Base-by-base conservation (phyloP, 805 yeast species). In the Candida corydali region DNA sequence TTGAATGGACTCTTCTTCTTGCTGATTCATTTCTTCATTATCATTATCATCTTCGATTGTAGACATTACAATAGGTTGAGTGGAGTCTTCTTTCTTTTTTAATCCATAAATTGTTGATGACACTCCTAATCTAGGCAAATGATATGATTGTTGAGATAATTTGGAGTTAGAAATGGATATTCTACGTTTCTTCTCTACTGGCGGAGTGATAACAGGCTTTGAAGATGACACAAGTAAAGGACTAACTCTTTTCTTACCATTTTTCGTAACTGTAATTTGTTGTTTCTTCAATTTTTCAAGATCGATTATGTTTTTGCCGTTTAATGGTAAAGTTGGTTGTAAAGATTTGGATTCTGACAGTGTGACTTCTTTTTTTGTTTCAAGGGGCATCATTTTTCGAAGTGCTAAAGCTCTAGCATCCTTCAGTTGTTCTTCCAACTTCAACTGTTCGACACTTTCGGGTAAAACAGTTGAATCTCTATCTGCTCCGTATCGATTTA, bases 401-500 rank as follows among this genome's bases (percentile, higher is more conserved):
- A 34, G 20, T n/a, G 24, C 17, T 16, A 29, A 9, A 10, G 39
- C 39, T 29, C 30, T 36, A 22, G 33, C 34, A 25, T 29, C 36
- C 26, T 59, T 63, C 1, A 86, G 78, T 42, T 69, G 68, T 26
- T 81, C 86, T 47, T 88, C 96, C 16, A 91, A 61, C 4, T 63
- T 55, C 38, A 91, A 65, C 57, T 89, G 97, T 36, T 78, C 82
- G 1, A 82, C 74, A 57, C 93, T 82, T 52, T 91, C 98, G 0
- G 96, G 95, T 49, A 87, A 84, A 15, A 82, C 81, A 64, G 83
- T 69, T 7, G 85, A 75, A 45, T 89, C 96, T 39, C 88, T 74
- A 43, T 86, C 95, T 2, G 85, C 88, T 43, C 98, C 98, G 54
- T 84, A 91, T 46, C 87, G 72, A 46, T 83, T 80, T 39, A 91